Conservation (phyloP, 306 rosid species). For the Cicer pinnatifidum region DNA sequence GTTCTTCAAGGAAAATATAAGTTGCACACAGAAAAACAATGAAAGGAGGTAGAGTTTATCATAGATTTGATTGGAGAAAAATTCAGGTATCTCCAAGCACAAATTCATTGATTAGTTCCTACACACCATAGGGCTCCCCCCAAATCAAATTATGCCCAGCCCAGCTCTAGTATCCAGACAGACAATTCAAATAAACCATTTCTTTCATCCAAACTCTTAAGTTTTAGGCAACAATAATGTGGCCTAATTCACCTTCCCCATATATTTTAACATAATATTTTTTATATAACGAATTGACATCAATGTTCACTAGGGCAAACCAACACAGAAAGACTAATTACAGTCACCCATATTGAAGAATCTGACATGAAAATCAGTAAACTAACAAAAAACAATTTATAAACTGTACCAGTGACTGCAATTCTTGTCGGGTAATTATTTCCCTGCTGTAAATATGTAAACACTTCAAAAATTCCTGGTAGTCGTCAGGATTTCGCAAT, state of each 20-base stretch:
- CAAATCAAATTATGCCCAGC: neutral
- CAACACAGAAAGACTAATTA: slow-evolving; percentile 24
- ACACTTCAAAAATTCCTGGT: slow-evolving; percentile 97
- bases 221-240: neutral
- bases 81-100: slow-evolving; percentile 15
- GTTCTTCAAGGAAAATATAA: slow-evolving; percentile 19
- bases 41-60: slow-evolving; percentile 15
- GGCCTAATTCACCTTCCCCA: neutral
- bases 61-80: slow-evolving; percentile 23
- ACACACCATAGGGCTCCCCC: neutral
- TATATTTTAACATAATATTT: slow-evolving; percentile 34
- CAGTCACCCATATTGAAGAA: slow-evolving; percentile 26
- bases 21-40: slow-evolving; percentile 24
- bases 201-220: neutral
- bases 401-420: slow-evolving; percentile 82
- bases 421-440: slow-evolving; percentile 82
- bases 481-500: slow-evolving; percentile 74
- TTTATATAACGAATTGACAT: slow-evolving; percentile 29
- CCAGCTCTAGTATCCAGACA: neutral
- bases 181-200: neutral
- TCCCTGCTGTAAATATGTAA: slow-evolving; percentile 95
- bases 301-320: slow-evolving; percentile 15
- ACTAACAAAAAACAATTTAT: slow-evolving; percentile 3
- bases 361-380: slow-evolving; percentile 34
- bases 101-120: slow-evolving; percentile 20